These are phyloP conservation scores for Beauveria brongniartii DNA, from an alignment of 2,329 filamentous ascomycete species.

Conservation along the genomic window DNA sequence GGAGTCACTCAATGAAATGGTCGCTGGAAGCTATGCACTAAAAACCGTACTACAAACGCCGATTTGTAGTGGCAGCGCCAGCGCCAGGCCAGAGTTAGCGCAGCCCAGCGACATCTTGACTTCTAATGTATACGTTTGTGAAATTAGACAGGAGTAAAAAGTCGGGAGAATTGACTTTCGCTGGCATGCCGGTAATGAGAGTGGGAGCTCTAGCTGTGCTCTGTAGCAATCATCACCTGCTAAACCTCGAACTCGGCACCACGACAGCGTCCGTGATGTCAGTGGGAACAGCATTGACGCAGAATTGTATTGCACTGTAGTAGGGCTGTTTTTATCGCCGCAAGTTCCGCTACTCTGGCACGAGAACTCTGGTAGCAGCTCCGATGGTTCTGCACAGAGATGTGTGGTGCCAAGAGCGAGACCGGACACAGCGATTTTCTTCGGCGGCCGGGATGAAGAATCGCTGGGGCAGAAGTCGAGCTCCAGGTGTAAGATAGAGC, in stretches of 20 bases:
- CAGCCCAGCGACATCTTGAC: background rate
- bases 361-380: background rate
- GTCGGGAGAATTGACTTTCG: background rate
- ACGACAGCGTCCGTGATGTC: background rate
- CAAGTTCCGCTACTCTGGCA: background rate
- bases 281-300: background rate
- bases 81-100: background rate
- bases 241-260: background rate
- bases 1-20: background rate
- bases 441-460: background rate
- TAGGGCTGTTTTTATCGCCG: background rate
- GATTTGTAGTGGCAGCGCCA: constrained; percentile 1
- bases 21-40: background rate
- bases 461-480: background rate
- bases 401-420: background rate
- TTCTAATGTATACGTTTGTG: background rate
- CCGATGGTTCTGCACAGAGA: constrained; percentile 1
- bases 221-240: background rate
- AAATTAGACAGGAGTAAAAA: constrained; percentile 4
- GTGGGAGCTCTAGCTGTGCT: background rate
- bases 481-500: background rate
- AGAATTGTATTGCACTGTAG: background rate
- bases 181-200: background rate
- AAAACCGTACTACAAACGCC: background rate
- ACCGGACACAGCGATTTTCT: background rate